Base-by-base conservation (phyloP, 345 rosid species). In the Euphorbia lathyris region DNA sequence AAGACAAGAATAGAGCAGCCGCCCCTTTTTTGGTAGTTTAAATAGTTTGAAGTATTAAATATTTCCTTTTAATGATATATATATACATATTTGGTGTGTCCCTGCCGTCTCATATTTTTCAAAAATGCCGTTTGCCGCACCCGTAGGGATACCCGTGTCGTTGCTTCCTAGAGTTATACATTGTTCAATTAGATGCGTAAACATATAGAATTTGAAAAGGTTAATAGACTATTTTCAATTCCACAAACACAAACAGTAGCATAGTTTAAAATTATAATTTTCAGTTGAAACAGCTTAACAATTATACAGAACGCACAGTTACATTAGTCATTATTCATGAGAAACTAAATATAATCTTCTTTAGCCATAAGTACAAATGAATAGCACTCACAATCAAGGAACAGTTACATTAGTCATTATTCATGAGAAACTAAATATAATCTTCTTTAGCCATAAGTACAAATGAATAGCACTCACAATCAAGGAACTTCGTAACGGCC, bases 401-500 rank as follows among this genome's bases (percentile, higher is more conserved):
- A 32, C 56, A 40, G 55, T 20, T 27, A 45, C 22, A 10, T 0
- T n/a, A 72, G n/a, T n/a, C 29, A 55, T 43, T 62, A 11, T 25
- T 1, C 38, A 57, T 14, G 51, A 4, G 32, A 69, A 25, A 42
- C 29, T 3, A 42, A 65, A 63, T 48, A 63, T 68, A 36, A 72
- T 63, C 25, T 29, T 65, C 58, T 34, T 67, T 42, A 30, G 62
- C 14, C 32, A 30, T 65, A 27, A 72, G 56, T 2, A 74, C 25
- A 23, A 40, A 29, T 45, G 11, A 52, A 53, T 42, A 40, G 70
- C 69, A 87, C 86, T 82, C 80, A 92, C 99, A 72, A 84, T 90
- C 74, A 96, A 83, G 58, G 99, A 96, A 75, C 82, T 85, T 71
- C 85, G 84, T 66, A 96, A 82, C 45, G 86, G 86, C 36, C 88